Conservation (phyloP, 331 rosid genomes). For the Phaseolus coccineus region DNA sequence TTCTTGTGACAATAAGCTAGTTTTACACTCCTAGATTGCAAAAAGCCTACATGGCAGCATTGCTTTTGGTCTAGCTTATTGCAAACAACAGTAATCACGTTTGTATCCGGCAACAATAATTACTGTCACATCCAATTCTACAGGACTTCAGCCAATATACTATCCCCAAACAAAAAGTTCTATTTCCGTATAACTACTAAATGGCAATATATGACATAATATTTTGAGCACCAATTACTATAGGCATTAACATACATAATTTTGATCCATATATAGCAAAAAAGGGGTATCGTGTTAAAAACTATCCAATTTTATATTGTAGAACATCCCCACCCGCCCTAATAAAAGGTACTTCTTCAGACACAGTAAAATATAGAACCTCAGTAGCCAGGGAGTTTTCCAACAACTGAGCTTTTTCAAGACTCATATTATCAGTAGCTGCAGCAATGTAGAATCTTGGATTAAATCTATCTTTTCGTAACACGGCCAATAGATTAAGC, state of each 20-base stretch:
- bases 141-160: constrained; percentile 16
- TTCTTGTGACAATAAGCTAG: not conserved
- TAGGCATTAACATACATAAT: not conserved
- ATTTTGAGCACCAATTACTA: not conserved
- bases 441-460: constrained; percentile 87
- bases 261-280: constrained; percentile 24
- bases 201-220: not conserved
- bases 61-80: constrained; percentile 4
- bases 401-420: constrained; percentile 74
- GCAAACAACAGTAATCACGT: constrained; percentile 17
- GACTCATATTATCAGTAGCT: constrained; percentile 94
- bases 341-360: constrained; percentile 8
- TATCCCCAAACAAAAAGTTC: constrained; percentile 10
- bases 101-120: constrained; percentile 22
- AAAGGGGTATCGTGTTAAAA: constrained; percentile 21
- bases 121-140: constrained; percentile 30
- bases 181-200: constrained; percentile 2
- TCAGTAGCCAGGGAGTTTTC: constrained; percentile 56
- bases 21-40: not conserved
- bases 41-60: constrained; percentile 12
- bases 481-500: constrained; percentile 77
- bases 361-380: constrained; percentile 47
- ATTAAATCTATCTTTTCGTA: constrained; percentile 68
- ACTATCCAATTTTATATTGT: not conserved
- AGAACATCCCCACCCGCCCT: not conserved